These are phyloP conservation scores for Wallacemonas collosoma DNA, from an alignment of 208 protist species.

Conservation along the genomic window DNA sequence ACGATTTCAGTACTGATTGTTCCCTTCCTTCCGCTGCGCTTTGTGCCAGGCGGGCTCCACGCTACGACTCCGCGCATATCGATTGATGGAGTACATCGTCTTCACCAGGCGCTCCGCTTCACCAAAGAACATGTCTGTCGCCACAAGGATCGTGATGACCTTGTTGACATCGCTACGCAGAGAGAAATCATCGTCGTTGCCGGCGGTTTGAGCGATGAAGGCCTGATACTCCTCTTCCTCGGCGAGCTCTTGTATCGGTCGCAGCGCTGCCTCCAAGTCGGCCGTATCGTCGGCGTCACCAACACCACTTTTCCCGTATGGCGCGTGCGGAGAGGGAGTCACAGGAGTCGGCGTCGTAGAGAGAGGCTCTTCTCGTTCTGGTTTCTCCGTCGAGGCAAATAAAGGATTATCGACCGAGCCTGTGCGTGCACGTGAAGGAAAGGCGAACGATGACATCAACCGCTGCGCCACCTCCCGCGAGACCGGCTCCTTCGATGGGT, in stretches of 20 bases:
- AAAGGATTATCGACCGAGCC: neutral
- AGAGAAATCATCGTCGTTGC: constrained; percentile 32
- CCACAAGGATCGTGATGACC: constrained; percentile 58
- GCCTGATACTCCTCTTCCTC: constrained; percentile 29
- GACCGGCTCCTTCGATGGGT: constrained; percentile 13
- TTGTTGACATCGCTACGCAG: constrained; percentile 61
- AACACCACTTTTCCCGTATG: neutral
- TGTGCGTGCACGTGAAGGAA: neutral
- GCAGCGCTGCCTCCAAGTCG: constrained; percentile 17
- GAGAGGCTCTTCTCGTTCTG: too few relatives aligned
- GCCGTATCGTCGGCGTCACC: neutral
- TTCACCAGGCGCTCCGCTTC: constrained; percentile 52
- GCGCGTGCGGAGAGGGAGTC: neutral
- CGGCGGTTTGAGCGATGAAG: constrained; percentile 26
- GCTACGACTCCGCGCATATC: constrained; percentile 42
- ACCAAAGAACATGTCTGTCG: constrained; percentile 61
- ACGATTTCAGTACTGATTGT: neutral
- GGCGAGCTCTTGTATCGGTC: constrained; percentile 26
- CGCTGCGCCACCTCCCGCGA: constrained; percentile 12
- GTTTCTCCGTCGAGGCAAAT: neutral
- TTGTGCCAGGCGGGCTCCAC: constrained; percentile 2
- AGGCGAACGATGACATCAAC: constrained; percentile 10
- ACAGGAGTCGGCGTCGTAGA: neutral
- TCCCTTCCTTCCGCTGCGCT: neutral
- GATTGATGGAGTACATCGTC: constrained; percentile 53